Evolutionary conservation across 2,329 filamentous ascomycete genomes (phyloP), one percentile per base, ranked within the genome.

Genomic region (Scolecobasidium constrictum): DNA sequence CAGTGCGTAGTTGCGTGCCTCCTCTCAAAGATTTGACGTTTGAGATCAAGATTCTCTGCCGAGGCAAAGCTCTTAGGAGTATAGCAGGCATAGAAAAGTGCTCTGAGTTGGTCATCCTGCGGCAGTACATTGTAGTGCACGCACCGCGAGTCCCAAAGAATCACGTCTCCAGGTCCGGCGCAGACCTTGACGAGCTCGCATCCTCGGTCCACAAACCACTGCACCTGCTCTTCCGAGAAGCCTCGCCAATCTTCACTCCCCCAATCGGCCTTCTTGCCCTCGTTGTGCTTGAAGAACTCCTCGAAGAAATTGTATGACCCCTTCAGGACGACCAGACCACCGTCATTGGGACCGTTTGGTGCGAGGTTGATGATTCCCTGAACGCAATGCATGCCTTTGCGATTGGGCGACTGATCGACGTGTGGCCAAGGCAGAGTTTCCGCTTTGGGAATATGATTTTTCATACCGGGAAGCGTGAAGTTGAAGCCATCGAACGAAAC

Each of bases 351-450:
- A 1, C 68, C 67, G 33, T 65, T 65, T 1, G 64, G 66, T 5
- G 60, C 56, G 9, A 60, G 62, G 50, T 69, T 70, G 2, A 69
- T 47, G 4, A 71, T 50, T 0, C 68, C 67, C 23, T 70, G 66
- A 0, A 69, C 54, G 35, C 56, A 61, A 35, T 57, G 53, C 60
- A 57, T 60, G 43, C 63, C 66, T 46, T 65, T 65, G 3, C 60
- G 54, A 4, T 59, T 47, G 0, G 59, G 65, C 21, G 56, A 60
- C 47, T 69, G 64, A 49, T 69, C 67, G 35, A 60, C 58, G 44
- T 69, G 66, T 4, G 65, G 66, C 66, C 66, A 70, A 31, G 26
- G n/a, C 9, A 31, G 26, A n/a, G 9, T n/a, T 31, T 31, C 9
- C 2, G 65, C 63, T 17, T 49, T 56, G 57, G 56, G 65, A 3